phyloP scores from a whole-genome alignment of 805 yeast species.

The Myxozyma vanderwaltii region DNA sequence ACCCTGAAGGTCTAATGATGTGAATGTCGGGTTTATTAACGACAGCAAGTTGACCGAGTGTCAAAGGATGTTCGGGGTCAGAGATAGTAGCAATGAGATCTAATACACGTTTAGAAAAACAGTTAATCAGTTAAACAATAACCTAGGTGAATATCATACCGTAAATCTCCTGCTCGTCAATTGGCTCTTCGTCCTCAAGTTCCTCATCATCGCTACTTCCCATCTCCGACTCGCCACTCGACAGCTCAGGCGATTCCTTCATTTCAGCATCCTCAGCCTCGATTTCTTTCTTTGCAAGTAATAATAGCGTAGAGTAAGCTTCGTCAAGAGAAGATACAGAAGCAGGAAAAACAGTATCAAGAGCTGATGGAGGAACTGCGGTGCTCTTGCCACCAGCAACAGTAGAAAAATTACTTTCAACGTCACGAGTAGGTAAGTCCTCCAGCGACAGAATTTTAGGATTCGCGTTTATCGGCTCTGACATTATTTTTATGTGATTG shows the following conservation, averaged over 20 bases:
- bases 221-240: conserved; percentile 29
- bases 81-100: conserved; percentile 79
- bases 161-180: conserved; percentile 87
- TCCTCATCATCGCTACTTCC: conserved; percentile 36
- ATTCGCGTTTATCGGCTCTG: conserved; percentile 87
- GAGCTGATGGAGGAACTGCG: conserved; percentile 20
- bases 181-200: conserved; percentile 51
- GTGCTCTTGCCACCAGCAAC: background rate
- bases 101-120: background rate
- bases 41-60: conserved; percentile 91
- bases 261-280: conserved; percentile 35
- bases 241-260: conserved; percentile 17
- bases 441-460: conserved; percentile 80
- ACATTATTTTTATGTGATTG: conserved; percentile 47
- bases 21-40: conserved; percentile 81
- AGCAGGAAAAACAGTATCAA: conserved; percentile 23
- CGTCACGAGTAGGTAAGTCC: conserved; percentile 68
- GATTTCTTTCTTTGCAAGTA: conserved; percentile 37
- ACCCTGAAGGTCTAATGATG: conserved; percentile 61
- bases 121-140: background rate
- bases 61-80: conserved; percentile 97
- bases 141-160: conserved; percentile 41
- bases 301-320: conserved; percentile 27
- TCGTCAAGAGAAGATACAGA: background rate
- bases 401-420: conserved; percentile 13